These are phyloP conservation scores for Kodamaea restingae DNA, from an alignment of 805 yeast genomes.

Conservation along the genomic window DNA sequence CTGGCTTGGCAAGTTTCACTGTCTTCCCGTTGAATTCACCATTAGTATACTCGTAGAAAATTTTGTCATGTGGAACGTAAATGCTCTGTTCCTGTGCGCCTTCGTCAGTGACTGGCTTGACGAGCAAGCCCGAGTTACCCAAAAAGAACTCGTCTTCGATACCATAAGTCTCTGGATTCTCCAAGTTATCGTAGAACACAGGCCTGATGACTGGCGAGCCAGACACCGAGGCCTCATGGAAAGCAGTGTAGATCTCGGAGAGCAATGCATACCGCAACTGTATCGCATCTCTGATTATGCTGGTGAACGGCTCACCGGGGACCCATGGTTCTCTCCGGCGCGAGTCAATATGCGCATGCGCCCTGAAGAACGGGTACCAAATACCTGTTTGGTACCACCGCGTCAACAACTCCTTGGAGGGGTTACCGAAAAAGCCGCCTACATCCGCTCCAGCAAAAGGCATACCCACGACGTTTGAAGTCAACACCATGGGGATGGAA, in stretches of 20 bases:
- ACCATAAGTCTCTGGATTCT: slow-evolving; percentile 43
- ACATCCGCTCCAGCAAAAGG: slow-evolving; percentile 96
- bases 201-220: slow-evolving; percentile 77
- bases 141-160: slow-evolving; percentile 83
- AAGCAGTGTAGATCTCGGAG: slow-evolving; percentile 78
- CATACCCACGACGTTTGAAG: slow-evolving; percentile 76
- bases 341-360: slow-evolving; percentile 94
- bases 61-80: slow-evolving; percentile 51
- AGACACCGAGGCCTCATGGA: slow-evolving; percentile 53
- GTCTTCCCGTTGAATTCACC: slow-evolving; percentile 17
- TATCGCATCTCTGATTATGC: slow-evolving; percentile 65
- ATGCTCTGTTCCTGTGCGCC: slow-evolving; percentile 39
- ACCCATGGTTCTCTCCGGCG: slow-evolving; percentile 92
- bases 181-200: slow-evolving; percentile 53
- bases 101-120: slow-evolving; percentile 73
- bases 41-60: slow-evolving; percentile 53
- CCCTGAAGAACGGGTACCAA: slow-evolving; percentile 96
- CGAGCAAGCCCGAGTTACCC: slow-evolving; percentile 66
- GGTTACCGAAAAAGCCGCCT: slow-evolving; percentile 94
- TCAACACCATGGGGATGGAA: slow-evolving; percentile 84
- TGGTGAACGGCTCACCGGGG: slow-evolving; percentile 68
- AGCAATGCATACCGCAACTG: slow-evolving; percentile 68
- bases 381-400: slow-evolving; percentile 97
- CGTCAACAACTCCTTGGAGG: slow-evolving; percentile 70
- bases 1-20: slow-evolving; percentile 28